Evolutionary conservation across 2,329 filamentous ascomycete genomes (phyloP).

Genomic region (Fusarium nelsonii): DNA sequence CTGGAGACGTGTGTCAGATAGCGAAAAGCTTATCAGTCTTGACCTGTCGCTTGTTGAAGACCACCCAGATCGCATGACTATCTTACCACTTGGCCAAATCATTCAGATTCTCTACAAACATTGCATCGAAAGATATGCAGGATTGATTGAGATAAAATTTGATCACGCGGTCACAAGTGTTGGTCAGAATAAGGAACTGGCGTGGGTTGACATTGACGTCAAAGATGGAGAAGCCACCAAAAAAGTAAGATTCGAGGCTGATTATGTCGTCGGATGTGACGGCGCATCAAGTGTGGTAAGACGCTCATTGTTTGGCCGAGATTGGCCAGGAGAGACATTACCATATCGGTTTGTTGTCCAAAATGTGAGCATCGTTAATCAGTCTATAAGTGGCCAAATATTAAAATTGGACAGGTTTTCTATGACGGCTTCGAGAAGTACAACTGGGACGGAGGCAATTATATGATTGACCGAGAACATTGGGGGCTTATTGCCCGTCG

Average conservation of each 20-base stretch:
- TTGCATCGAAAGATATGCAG: neutral
- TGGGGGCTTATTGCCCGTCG: conserved; percentile 8
- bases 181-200: neutral
- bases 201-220: neutral
- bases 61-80: conserved; percentile 13
- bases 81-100: neutral
- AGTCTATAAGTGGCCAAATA: fast-evolving
- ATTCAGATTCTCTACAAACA: conserved; percentile 4
- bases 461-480: conserved; percentile 5
- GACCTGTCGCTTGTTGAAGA: conserved; percentile 11
- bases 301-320: conserved; percentile 1
- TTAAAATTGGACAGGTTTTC: neutral
- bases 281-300: conserved; percentile 5
- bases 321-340: conserved; percentile 1
- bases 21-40: conserved; percentile 6
- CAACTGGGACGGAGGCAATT: conserved; percentile 5
- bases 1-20: conserved; percentile 9
- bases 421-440: conserved; percentile 15
- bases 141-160: conserved; percentile 6
- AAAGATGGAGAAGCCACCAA: neutral
- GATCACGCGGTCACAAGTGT: conserved; percentile 5
- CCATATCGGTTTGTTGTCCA: conserved; percentile 12
- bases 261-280: conserved; percentile 14
- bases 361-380: neutral
- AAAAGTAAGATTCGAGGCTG: neutral